These are phyloP conservation scores for Penicillium sp. DNA, from an alignment of 2,329 filamentous ascomycete genomes.

Conservation along the genomic window DNA sequence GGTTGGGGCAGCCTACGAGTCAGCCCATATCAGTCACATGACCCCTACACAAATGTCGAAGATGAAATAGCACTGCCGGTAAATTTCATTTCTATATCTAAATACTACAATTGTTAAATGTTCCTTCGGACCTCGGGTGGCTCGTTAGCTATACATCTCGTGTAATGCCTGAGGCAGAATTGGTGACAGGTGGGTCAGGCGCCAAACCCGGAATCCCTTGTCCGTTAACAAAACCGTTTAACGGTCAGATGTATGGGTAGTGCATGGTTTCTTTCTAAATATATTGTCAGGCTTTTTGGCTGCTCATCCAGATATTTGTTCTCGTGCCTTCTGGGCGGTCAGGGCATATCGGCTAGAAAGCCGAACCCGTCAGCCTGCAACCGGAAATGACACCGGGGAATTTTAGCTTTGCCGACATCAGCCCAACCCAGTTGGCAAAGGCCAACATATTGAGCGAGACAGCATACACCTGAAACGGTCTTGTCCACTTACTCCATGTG, in stretches of 20 bases:
- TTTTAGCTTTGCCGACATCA: constrained; percentile 2
- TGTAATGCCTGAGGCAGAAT: background rate
- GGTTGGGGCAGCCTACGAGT: too few species aligned
- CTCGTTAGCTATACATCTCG: background rate
- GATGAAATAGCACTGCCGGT: too few species aligned
- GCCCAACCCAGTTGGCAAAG: background rate
- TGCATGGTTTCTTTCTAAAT: background rate
- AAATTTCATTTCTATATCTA: too few species aligned
- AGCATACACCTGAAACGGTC: background rate
- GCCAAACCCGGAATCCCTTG: background rate
- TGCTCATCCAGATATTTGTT: background rate
- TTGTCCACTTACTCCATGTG: background rate
- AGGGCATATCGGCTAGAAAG: constrained; percentile 13
- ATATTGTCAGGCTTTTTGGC: background rate
- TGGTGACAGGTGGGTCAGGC: background rate
- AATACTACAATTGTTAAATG: too few species aligned
- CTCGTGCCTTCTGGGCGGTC: background rate
- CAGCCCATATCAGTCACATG: too few species aligned
- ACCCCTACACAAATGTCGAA: too few species aligned
- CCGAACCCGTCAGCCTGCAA: constrained; percentile 10
- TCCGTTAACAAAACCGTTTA: background rate
- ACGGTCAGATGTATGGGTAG: background rate
- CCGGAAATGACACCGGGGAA: constrained; percentile 3
- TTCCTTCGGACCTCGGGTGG: background rate
- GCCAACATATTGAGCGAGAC: background rate